Base-by-base conservation (phyloP, 116 monocot species). In the Trichopus zeylanicus region DNA sequence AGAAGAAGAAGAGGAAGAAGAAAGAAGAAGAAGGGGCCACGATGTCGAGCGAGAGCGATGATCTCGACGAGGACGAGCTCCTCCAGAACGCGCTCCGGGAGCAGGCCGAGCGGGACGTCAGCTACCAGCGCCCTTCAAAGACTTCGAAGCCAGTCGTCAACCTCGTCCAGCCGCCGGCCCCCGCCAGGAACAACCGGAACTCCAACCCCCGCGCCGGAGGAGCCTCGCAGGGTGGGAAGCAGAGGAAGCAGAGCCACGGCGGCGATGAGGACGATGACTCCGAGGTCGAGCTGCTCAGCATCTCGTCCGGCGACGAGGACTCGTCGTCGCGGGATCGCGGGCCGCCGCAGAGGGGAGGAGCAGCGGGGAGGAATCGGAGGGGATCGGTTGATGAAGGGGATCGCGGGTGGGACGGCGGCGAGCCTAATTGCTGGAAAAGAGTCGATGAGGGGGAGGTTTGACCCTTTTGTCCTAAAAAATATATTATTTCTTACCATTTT, bases 371-470 rank as follows among this genome's bases (percentile, higher is more conserved):
- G 15, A 67, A 67, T 19, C 66, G 74, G 67, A 57, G 53, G 71
- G 56, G 62, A 21, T 58, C 70, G 64, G 75, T 49, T 68, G 87
- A 87, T 24, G 78, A 87, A 15, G 67, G 55, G 4, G 84, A 90
- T 68, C 75, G 57, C 8, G 81, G 56, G n/a, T 79, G 76, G 67
- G 91, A 84, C 38, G 97, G 78, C 1, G 95, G 75, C 18, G 97
- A 97, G 69, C 97, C 97, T 4, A 47, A 67, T 32, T 80, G 65
- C 64, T 97, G 97, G 97, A 97, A 97, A 60, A 67, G 72, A 46
- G 97, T 97, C 28, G 87, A 97, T 53, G 97, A 97, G 68, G 79
- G 70, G 0, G 97, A 97, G 84, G 97, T n/a, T n/a, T 97, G 74
- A 57, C 29, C n/a, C 29, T 42, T n/a, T 42, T 55, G 29, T 25